Conservation (phyloP, 2,329 filamentous ascomycete species). For the Phoma sp. region DNA sequence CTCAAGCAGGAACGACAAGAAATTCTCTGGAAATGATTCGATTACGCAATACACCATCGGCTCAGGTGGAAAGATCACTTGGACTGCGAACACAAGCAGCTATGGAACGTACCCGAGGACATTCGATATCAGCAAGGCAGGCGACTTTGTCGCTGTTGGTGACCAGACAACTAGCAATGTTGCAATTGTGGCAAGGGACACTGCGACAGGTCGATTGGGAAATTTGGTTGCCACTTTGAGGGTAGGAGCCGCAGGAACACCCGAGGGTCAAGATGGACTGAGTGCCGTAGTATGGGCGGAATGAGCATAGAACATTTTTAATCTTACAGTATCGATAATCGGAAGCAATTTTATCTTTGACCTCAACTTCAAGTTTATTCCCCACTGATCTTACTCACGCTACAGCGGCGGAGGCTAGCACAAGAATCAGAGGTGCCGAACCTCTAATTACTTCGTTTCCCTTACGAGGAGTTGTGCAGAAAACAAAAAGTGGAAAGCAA, state of each 20-base stretch:
- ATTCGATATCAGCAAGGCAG: slow-evolving; percentile 45
- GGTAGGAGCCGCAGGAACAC: slow-evolving; percentile 34
- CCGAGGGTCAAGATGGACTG: slow-evolving; percentile 43
- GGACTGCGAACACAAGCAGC: slow-evolving; percentile 39
- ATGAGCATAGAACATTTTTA: slow-evolving; percentile 25
- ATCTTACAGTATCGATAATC: too few relatives aligned
- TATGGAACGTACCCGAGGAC: slow-evolving; percentile 46
- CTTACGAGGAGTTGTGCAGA: too few relatives aligned
- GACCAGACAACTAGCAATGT: slow-evolving; percentile 44
- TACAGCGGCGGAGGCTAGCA: neutral
- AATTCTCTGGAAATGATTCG: slow-evolving; percentile 44
- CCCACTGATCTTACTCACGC: neutral
- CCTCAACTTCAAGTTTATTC: neutral
- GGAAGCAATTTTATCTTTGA: too few relatives aligned
- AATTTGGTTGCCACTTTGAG: slow-evolving; percentile 34
- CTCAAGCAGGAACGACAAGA: slow-evolving; percentile 48
- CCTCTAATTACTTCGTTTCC: too few relatives aligned
- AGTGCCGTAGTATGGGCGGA: slow-evolving; percentile 47
- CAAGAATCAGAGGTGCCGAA: neutral
- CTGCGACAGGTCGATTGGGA: slow-evolving; percentile 37
- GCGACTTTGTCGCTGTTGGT: slow-evolving; percentile 41
- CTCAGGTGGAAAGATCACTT: slow-evolving; percentile 36
- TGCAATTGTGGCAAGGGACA: slow-evolving; percentile 40
- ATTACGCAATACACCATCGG: slow-evolving; percentile 45
- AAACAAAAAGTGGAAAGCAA: too few relatives aligned